These are phyloP conservation scores for Malassezia equina DNA, from an alignment of 1,284 basidiomycete genomes.

Conservation along the genomic window DNA sequence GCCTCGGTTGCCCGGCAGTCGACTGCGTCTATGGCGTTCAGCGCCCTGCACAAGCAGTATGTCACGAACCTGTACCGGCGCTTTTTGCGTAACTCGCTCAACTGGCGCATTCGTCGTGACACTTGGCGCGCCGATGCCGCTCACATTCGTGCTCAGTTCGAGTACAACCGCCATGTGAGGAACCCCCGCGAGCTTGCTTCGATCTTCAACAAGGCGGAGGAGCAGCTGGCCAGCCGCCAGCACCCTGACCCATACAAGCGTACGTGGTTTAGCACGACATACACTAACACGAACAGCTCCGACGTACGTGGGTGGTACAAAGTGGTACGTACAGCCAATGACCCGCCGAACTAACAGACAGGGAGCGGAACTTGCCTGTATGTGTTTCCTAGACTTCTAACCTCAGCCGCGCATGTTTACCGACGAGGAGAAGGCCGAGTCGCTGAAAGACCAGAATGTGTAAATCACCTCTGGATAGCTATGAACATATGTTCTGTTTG, in stretches of 20 bases:
- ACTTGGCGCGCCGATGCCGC: slow-evolving; percentile 73
- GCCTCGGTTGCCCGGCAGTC: slow-evolving; percentile 9
- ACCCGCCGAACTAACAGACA: slow-evolving; percentile 2
- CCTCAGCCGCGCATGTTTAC: slow-evolving; percentile 39
- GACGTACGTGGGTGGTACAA: slow-evolving; percentile 46
- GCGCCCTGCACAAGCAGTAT: slow-evolving; percentile 67
- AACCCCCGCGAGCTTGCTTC: slow-evolving; percentile 73
- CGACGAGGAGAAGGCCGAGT: slow-evolving; percentile 44
- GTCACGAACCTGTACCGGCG: slow-evolving; percentile 86
- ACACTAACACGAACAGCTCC: slow-evolving; percentile 24
- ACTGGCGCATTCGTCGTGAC: slow-evolving; percentile 78
- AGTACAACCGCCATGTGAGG: slow-evolving; percentile 75
- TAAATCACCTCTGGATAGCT: slow-evolving; percentile 1
- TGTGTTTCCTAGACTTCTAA: slow-evolving; percentile 10
- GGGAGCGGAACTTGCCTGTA: slow-evolving; percentile 30
- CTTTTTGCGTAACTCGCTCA: slow-evolving; percentile 68
- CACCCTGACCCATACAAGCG: slow-evolving; percentile 89
- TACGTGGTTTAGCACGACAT: slow-evolving; percentile 50
- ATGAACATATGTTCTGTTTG: not conserved
- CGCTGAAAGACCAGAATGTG: slow-evolving; percentile 29
- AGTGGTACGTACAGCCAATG: slow-evolving; percentile 28
- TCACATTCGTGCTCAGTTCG: slow-evolving; percentile 79
- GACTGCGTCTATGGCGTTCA: slow-evolving; percentile 52
- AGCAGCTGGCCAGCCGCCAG: slow-evolving; percentile 57
- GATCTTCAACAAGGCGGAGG: slow-evolving; percentile 75